Base-by-base conservation (phyloP, 2,329 filamentous ascomycete species). In the Plenodomus tracheiphilus region DNA sequence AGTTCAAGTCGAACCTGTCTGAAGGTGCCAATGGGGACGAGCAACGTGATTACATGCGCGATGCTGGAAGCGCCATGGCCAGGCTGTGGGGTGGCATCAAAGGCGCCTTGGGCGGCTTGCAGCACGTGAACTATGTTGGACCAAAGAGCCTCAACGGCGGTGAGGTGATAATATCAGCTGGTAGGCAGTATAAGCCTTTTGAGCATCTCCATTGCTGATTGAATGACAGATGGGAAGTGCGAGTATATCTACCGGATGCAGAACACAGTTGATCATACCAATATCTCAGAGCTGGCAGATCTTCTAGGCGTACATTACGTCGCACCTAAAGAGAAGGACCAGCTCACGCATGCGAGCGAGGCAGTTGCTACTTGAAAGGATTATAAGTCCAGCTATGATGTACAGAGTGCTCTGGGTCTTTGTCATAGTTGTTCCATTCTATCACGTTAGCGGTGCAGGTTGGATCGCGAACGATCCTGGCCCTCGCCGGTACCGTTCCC, bases 231-330 rank as follows among this genome's bases (percentile, higher is more conserved):
- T 42, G 59, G 59, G 1, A 38, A 49, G 10, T 62, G 59, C 44
- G 59, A 65, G 37, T 64, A 58, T 13, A 60, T 64, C 6, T 55
- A 62, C 35, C 54, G 62, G 11, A 65, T 65, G 62, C 62, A 65
- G 37, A 65, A 61, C 18, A 64, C 60, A 1, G 61, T 64, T 2
- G 62, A 65, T 35, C 62, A 65, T 28, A 60, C 55, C 1, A 56
- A 53, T 36, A 47, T 62, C 8, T 39, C 51, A 1, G 57, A 64
- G 11, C 8, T 65, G 35, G 51, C 49, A 6, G 22, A 25, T 10
- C 22, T 25, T 5, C 22, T 25, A 10, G 10, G 22, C 10, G 22
- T n/a, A n/a, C n/a, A n/a, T n/a, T n/a, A n/a, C n/a, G n/a, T n/a
- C n/a, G n/a, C n/a, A n/a, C n/a, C n/a, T n/a, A n/a, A n/a, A n/a